Conservation (phyloP, 331 rosid genomes). For the Quercus lobata region DNA sequence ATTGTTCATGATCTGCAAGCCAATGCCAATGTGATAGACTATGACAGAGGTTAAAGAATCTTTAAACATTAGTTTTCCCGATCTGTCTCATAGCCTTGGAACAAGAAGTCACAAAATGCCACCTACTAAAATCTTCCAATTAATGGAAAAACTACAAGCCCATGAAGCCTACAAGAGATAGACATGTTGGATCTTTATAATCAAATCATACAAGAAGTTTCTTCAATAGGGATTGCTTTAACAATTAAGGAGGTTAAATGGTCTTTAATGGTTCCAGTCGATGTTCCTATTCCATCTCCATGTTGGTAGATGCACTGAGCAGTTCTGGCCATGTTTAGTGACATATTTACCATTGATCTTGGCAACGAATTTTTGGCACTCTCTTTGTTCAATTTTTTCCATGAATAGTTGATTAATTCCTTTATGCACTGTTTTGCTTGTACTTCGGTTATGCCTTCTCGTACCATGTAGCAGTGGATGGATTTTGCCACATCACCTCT, state of each 20-base stretch:
- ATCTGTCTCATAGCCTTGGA: no score
- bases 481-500: constrained; percentile 36
- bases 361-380: not conserved
- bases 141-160: no score
- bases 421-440: constrained; percentile 6
- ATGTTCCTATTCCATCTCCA: constrained; percentile 34
- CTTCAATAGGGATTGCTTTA: constrained; percentile 10
- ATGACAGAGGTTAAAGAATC: no score
- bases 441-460: constrained; percentile 15
- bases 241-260: constrained; percentile 18
- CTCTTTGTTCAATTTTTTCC: constrained; percentile 26
- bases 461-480: constrained; percentile 19
- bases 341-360: not conserved
- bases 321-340: constrained; percentile 24
- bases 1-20: no score
- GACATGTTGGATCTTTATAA: not conserved
- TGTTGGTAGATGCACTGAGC: constrained; percentile 22
- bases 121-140: no score
- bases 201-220: not conserved
- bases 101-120: no score
- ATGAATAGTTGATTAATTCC: constrained; percentile 1
- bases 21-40: no score
- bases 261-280: constrained; percentile 17
- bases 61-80: no score
- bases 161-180: no score